Conservation (phyloP, 2,329 filamentous ascomycete species). For the Blumeriella jaapii region DNA sequence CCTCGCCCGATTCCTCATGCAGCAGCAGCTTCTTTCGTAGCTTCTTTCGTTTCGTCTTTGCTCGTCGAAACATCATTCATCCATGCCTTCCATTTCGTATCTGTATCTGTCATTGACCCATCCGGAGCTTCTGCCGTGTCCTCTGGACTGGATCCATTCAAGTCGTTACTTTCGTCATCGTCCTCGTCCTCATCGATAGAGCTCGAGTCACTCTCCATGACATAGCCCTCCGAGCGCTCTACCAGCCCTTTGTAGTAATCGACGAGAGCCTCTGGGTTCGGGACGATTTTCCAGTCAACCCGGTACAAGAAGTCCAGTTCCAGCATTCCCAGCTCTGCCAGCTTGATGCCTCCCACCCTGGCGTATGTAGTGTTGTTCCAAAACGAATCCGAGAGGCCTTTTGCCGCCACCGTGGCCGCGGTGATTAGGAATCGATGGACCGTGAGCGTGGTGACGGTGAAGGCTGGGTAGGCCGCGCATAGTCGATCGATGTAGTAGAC, state of each 20-base stretch:
- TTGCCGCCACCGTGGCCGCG: conserved; percentile 87
- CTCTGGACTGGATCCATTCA: conserved; percentile 15
- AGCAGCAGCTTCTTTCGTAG: conserved; percentile 6
- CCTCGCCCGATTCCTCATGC: conserved; percentile 6
- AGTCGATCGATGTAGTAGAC: conserved; percentile 97
- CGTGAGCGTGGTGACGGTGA: conserved; percentile 91
- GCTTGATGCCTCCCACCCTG: conserved; percentile 80
- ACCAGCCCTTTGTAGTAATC: conserved; percentile 89
- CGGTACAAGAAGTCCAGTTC: conserved; percentile 89
- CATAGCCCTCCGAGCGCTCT: conserved; percentile 47
- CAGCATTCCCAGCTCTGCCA: conserved; percentile 78
- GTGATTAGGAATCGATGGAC: conserved; percentile 97
- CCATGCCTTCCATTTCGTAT: conserved; percentile 24
- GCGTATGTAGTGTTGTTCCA: conserved; percentile 98
- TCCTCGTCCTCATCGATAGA: conserved; percentile 25
- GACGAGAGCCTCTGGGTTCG: conserved; percentile 82
- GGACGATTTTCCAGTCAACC: conserved; percentile 94
- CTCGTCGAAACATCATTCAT: conserved; percentile 23
- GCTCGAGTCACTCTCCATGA: conserved; percentile 31
- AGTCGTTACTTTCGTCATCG: conserved; percentile 27
- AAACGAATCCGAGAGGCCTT: conserved; percentile 91
- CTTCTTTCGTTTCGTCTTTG: conserved; percentile 7
- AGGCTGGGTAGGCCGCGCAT: conserved; percentile 83
- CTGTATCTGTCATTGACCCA: conserved; percentile 9
- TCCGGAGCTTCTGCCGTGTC: conserved; percentile 6